Evolutionary conservation across 2,329 filamentous ascomycete genomes (phyloP).

Genomic region (Ascochyta rabiei): DNA sequence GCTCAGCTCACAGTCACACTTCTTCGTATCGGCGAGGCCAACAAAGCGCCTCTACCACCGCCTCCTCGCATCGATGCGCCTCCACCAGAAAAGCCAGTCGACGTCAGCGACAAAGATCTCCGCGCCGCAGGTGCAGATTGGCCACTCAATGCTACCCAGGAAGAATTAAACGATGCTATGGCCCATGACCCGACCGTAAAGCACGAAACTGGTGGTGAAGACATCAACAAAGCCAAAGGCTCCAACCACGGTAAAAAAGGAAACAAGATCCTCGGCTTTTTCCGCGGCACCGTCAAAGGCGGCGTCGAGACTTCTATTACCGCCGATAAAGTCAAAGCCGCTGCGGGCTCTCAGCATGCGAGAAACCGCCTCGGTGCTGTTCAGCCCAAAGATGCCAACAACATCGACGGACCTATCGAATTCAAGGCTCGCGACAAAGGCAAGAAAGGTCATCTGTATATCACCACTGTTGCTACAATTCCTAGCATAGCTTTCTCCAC

Average conservation of each 20-base stretch:
- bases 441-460: constrained; percentile 73
- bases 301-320: constrained; percentile 74
- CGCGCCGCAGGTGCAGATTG: constrained; percentile 59
- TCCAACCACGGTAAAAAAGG: constrained; percentile 56
- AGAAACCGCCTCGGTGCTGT: constrained; percentile 75
- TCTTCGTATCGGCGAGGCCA: constrained; percentile 79
- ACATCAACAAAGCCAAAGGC: constrained; percentile 57
- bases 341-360: constrained; percentile 64
- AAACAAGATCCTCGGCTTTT: constrained; percentile 64
- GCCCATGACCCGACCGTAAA: constrained; percentile 53
- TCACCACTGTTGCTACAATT: constrained; percentile 69
- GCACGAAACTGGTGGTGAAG: constrained; percentile 58
- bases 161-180: constrained; percentile 70
- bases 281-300: constrained; percentile 73
- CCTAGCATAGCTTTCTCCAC: constrained; percentile 71
- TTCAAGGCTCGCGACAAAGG: constrained; percentile 76
- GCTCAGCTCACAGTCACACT: constrained; percentile 82
- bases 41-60: constrained; percentile 76
- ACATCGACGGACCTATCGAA: constrained; percentile 70
- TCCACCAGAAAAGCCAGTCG: constrained; percentile 58
- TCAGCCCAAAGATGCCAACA: constrained; percentile 53
- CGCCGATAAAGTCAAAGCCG: constrained; percentile 73
- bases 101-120: constrained; percentile 58
- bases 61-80: constrained; percentile 55
- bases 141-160: constrained; percentile 65